phyloP scores from a whole-genome alignment of 2,329 filamentous ascomycete species.

The Penicillium fuscoglaucum region DNA sequence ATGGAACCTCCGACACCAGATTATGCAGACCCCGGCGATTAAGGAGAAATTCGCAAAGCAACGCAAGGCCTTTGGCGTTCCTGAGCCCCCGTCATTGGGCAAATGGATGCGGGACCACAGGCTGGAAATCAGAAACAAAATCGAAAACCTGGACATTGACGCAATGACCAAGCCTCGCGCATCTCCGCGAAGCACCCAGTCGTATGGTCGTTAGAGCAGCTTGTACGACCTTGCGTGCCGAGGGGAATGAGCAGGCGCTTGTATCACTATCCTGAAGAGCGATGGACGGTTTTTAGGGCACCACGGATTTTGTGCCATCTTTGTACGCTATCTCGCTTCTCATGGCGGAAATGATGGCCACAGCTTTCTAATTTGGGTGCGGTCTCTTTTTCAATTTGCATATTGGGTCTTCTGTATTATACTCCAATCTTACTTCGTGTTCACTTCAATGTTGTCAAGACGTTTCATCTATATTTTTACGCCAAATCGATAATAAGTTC shows the following conservation, averaged over 20 bases:
- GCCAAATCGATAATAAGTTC: neutral
- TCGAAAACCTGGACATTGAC: slow-evolving; percentile 37
- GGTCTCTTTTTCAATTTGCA: slow-evolving; percentile 23
- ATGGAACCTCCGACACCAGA: slow-evolving; percentile 84
- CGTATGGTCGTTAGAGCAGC: slow-evolving; percentile 17
- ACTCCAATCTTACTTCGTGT: slow-evolving; percentile 31
- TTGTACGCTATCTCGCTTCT: slow-evolving; percentile 5
- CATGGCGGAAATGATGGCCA: slow-evolving; percentile 5
- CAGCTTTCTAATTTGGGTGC: slow-evolving; percentile 7
- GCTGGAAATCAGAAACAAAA: slow-evolving; percentile 41
- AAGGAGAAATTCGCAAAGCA: slow-evolving; percentile 66
- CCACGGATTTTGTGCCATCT: slow-evolving; percentile 9
- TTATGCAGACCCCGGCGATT: slow-evolving; percentile 76
- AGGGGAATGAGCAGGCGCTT: slow-evolving; percentile 3
- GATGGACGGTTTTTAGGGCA: slow-evolving; percentile 15
- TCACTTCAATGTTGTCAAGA: slow-evolving; percentile 2
- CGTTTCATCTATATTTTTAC: neutral
- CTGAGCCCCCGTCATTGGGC: slow-evolving; percentile 49
- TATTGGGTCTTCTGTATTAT: slow-evolving; percentile 37
- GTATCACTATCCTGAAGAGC: slow-evolving; percentile 14
- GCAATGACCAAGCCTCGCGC: slow-evolving; percentile 35
- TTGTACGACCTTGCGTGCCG: neutral
- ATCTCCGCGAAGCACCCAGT: neutral
- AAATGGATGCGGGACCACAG: slow-evolving; percentile 42
- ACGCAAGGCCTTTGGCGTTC: slow-evolving; percentile 65